These are phyloP conservation scores for Aristolochia californica DNA, from an alignment of 164 flowering plant species.

Conservation along the genomic window DNA sequence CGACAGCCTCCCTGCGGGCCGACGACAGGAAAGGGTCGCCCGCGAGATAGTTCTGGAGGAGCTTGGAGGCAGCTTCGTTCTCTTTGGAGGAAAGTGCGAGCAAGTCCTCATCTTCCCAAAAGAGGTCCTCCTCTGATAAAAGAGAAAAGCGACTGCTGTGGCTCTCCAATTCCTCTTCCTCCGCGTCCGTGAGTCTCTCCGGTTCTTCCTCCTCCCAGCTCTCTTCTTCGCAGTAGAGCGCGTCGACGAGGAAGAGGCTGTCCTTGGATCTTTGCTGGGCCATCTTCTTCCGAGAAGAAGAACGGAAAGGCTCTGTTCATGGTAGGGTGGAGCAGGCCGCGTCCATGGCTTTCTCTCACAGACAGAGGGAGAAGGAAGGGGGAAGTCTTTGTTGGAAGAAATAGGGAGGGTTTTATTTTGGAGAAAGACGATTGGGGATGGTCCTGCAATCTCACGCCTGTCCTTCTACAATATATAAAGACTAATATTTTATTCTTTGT, in stretches of 20 bases:
- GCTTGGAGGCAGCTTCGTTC: slow-evolving; percentile 7
- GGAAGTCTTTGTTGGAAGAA: no score
- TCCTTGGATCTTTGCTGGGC: slow-evolving; percentile 10
- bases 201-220: slow-evolving; percentile 23
- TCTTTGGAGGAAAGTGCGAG: slow-evolving; percentile 41
- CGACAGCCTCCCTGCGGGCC: slow-evolving; percentile 46
- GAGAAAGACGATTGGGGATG: slow-evolving; percentile 1
- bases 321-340: background rate
- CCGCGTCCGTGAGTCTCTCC: background rate
- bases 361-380: no score
- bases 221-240: slow-evolving; percentile 56
- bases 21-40: slow-evolving; percentile 23
- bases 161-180: slow-evolving; percentile 17
- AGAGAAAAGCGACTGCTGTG: slow-evolving; percentile 2
- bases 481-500: slow-evolving; percentile 5
- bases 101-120: slow-evolving; percentile 50
- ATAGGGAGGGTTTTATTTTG: background rate
- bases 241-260: slow-evolving; percentile 25
- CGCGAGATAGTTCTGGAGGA: slow-evolving; percentile 8
- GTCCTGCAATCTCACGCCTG: slow-evolving; percentile 15
- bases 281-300: slow-evolving; percentile 55
- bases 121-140: slow-evolving; percentile 35
- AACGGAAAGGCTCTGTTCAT: slow-evolving; percentile 24
- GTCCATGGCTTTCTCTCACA: background rate
- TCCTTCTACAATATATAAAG: slow-evolving; percentile 7